phyloP scores from a whole-genome alignment of 345 rosid species.

The Pelargonium nanum region DNA sequence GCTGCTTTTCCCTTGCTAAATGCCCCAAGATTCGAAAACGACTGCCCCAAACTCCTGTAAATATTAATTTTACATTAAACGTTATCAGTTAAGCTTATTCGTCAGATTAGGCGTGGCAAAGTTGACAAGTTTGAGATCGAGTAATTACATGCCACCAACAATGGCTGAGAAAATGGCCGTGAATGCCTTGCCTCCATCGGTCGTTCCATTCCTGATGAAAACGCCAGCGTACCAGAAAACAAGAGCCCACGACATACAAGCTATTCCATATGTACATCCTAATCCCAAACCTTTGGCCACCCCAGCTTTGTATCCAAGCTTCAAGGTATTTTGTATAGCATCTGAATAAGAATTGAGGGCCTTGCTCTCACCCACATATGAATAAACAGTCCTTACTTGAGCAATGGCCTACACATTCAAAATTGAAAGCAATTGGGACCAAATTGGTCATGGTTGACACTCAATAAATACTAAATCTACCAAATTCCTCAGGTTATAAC shows the following conservation, averaged over 20 bases:
- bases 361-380: conserved; percentile 96
- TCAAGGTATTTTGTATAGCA: conserved; percentile 84
- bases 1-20: conserved; percentile 99
- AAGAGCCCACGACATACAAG: conserved; percentile 99
- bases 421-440: background rate
- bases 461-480: background rate
- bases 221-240: conserved; percentile 99
- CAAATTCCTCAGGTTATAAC: background rate
- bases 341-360: conserved; percentile 83
- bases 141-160: conserved; percentile 95
- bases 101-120: background rate
- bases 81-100: background rate
- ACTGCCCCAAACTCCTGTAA: conserved; percentile 96
- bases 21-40: conserved; percentile 96
- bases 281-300: conserved; percentile 99
- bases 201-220: conserved; percentile 82
- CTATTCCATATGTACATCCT: conserved; percentile 97
- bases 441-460: background rate
- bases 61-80: background rate
- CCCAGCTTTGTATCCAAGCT: conserved; percentile 98
- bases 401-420: conserved; percentile 62
- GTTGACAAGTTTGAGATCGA: conserved; percentile 1
- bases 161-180: conserved; percentile 98
- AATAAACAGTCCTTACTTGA: conserved; percentile 92
- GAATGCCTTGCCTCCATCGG: conserved; percentile 98